phyloP scores from a whole-genome alignment of 2,329 filamentous ascomycete species.

The Chrysoporthe deuterocubensis region DNA sequence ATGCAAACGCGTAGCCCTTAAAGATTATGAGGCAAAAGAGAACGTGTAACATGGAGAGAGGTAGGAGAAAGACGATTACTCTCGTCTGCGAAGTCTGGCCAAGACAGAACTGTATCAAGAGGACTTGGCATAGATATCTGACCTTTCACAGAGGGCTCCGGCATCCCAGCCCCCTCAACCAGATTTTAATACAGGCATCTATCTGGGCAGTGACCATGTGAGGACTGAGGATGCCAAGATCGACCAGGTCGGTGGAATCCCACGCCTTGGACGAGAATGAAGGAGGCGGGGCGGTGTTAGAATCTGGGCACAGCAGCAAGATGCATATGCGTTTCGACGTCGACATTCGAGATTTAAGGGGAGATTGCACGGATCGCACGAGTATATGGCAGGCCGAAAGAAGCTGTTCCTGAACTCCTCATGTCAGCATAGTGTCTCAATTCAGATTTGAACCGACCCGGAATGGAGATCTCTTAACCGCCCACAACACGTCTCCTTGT shows the following conservation, averaged over 20 bases:
- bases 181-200: not conserved
- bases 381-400: not conserved
- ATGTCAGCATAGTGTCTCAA: conserved; percentile 1
- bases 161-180: not conserved
- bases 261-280: not conserved
- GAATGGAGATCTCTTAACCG: not conserved
- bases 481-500: not conserved
- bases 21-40: not conserved
- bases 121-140: not conserved
- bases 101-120: not conserved
- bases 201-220: not conserved
- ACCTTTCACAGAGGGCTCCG: not conserved
- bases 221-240: not conserved
- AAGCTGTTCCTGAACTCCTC: not conserved
- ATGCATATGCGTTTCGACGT: not conserved
- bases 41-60: not conserved
- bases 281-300: not conserved
- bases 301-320: not conserved
- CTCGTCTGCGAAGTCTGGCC: not conserved
- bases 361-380: not conserved
- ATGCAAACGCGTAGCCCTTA: not conserved
- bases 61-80: not conserved
- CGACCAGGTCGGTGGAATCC: not conserved
- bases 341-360: not conserved
- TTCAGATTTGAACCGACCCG: not conserved